Evolutionary conservation across 2,329 filamentous ascomycete genomes (phyloP), one percentile per base, ranked within the genome.

Genomic region (Cladophialophora carrionii): DNA sequence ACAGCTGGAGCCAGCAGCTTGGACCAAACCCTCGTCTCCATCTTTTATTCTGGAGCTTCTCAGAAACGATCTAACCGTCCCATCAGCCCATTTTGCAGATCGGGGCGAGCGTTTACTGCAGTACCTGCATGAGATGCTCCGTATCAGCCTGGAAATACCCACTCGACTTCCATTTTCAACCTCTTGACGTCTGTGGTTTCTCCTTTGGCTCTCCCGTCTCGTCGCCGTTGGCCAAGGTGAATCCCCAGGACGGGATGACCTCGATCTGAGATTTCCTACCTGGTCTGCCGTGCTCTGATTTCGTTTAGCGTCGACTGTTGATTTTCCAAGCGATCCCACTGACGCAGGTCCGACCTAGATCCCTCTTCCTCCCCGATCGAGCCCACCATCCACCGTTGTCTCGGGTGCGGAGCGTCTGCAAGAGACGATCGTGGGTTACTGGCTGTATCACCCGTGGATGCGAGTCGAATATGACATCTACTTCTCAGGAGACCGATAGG

Each of bases 401-500:
- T 17, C 14, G 37, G 37, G 37, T 43, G 37, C 37, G 37, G 14
- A 43, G 17, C 17, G 37, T 43, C 37, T 43, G 37, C 3, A 29
- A 43, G 37, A 43, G 37, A n/a, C 17, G 54, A 57, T 51, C 56
- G 9, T 34, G 24, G 3, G 20, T 26, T 51, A 20, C 24, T 26
- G 48, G 24, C 48, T 29, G 4, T 20, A 51, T 26, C 9, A 26
- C 20, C 48, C 54, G 34, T 54, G 31, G n/a, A 24, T 5, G 12
- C 53, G 8, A 43, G 14, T 48, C 24, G 59, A 57, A 65, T 41
- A 64, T 68, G 66, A 62, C 59, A 29, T 32, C 63, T 46, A 55
- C 63, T 4, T 53, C 63, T 12, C 20, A 48, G 37, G 54, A 26
- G 26, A 31, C 61, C 37, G 62, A 63, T 20, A 54, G 52, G 46